Conservation (phyloP, 2,329 filamentous ascomycete genomes). For the Xylaria sp. region DNA sequence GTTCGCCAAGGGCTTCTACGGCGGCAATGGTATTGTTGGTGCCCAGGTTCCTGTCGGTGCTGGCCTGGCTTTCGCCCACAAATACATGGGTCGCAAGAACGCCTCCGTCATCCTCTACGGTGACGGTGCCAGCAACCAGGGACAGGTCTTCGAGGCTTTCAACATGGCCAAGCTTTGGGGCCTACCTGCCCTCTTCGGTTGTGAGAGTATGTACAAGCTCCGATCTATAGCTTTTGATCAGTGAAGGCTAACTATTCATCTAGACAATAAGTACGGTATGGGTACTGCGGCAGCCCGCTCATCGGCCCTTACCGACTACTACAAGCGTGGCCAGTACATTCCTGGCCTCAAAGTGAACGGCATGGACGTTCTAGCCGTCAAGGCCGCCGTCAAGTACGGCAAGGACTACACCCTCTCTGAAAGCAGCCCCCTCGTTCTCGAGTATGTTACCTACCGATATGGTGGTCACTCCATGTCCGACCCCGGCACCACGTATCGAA, state of each 20-base stretch:
- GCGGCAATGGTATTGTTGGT: slow-evolving; percentile 98
- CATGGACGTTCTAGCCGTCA: slow-evolving; percentile 98
- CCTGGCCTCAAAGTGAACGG: slow-evolving; percentile 99
- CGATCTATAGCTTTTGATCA: neutral
- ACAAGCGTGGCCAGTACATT: slow-evolving; percentile 99
- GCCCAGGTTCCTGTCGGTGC: slow-evolving; percentile 97
- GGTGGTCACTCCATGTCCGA: slow-evolving; percentile 99
- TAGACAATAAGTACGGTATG: slow-evolving; percentile 99
- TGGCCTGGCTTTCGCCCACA: slow-evolving; percentile 94
- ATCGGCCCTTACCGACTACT: slow-evolving; percentile 97
- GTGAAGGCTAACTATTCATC: slow-evolving; percentile 34
- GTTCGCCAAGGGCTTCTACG: slow-evolving; percentile 98
- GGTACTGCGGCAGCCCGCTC: slow-evolving; percentile 94
- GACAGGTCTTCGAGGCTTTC: slow-evolving; percentile 99
- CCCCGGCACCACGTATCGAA: slow-evolving; percentile 98
- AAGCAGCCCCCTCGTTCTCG: slow-evolving; percentile 93
- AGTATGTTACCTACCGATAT: slow-evolving; percentile 99
- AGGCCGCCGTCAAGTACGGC: slow-evolving; percentile 92
- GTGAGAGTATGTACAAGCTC: slow-evolving; percentile 78
- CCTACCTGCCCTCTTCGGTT: slow-evolving; percentile 92
- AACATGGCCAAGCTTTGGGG: slow-evolving; percentile 99
- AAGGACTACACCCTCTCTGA: slow-evolving; percentile 83
- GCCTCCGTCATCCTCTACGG: slow-evolving; percentile 91
- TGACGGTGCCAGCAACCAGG: slow-evolving; percentile 98
- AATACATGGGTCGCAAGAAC: slow-evolving; percentile 88